Evolutionary conservation across 805 yeast genomes (phyloP).

Genomic region (Metahyphopichia silvanorum): DNA sequence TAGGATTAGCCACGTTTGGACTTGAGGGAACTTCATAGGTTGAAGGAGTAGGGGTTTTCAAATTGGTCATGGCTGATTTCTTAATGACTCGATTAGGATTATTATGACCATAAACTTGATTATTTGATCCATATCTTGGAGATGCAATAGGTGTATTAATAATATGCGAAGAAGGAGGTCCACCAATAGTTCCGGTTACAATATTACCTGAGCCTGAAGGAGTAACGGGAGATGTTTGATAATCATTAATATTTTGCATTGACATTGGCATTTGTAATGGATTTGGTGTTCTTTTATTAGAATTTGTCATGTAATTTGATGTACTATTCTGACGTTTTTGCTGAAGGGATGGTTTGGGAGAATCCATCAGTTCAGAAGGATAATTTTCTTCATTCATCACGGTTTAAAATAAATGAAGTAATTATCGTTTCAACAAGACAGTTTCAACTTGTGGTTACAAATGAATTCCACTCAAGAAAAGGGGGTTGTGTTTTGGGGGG

Average conservation of each 20-base stretch:
- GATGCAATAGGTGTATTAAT: conserved; percentile 6
- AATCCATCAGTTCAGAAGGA: too few species aligned
- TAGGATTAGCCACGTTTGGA: conserved; percentile 33
- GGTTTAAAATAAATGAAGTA: too few species aligned
- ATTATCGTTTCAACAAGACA: too few species aligned
- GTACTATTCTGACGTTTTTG: conserved; percentile 42
- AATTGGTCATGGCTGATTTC: too few species aligned
- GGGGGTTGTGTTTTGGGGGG: too few species aligned
- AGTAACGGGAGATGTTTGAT: neutral
- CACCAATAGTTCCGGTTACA: too few species aligned
- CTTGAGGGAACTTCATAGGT: conserved; percentile 40
- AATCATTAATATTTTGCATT: conserved; percentile 5
- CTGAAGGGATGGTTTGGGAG: conserved; percentile 12
- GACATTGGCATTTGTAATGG: conserved; percentile 13
- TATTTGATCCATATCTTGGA: conserved; percentile 7
- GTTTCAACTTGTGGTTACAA: too few species aligned
- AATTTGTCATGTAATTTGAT: conserved; percentile 28
- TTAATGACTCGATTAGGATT: too few species aligned
- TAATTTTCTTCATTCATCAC: too few species aligned
- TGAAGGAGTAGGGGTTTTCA: conserved; percentile 41
- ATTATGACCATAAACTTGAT: too few species aligned
- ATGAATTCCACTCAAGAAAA: too few species aligned
- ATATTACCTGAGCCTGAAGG: neutral
- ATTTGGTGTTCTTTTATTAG: conserved; percentile 34
- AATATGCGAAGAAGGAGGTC: conserved; percentile 2